A percentile compares a stretch with the other conserved stretches of the same genome.
Conservation (phyloP, 495 filamentous ascomycete genomes). For the Tuber magnatum region DNA sequence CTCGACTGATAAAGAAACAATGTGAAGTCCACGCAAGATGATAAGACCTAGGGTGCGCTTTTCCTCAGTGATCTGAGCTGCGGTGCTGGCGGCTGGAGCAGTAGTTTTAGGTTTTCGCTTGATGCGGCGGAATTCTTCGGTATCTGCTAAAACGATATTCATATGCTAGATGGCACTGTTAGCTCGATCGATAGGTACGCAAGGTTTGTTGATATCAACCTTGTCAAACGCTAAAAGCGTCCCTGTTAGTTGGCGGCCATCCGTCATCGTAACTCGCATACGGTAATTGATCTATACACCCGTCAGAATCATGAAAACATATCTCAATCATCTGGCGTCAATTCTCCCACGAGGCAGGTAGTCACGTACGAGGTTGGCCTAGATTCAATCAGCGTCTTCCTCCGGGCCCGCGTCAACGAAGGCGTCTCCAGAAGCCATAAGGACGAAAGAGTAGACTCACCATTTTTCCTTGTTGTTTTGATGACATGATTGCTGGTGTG, state of each 20-base stretch:
- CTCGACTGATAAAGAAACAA: conserved; percentile 90
- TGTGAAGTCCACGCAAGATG: conserved; percentile 87
- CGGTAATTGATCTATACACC: conserved; percentile 85
- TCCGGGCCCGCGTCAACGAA: conserved; percentile 34
- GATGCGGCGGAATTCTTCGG: conserved; percentile 94
- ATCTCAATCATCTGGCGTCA: not conserved
- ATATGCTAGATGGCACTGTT: conserved; percentile 61
- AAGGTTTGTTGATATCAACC: conserved; percentile 47
- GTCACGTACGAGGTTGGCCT: conserved; percentile 91
- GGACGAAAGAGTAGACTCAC: conserved; percentile 53
- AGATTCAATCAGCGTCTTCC: conserved; percentile 57
- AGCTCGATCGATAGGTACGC: conserved; percentile 4
- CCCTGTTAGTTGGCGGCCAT: conserved; percentile 92
- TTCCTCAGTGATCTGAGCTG: conserved; percentile 68
- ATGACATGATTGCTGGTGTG: conserved; percentile 54
- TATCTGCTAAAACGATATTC: conserved; percentile 98
- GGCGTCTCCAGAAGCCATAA: conserved; percentile 25
- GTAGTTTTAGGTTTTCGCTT: conserved; percentile 81
- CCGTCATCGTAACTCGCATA: conserved; percentile 92
- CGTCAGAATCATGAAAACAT: conserved; percentile 18
- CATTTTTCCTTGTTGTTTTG: conserved; percentile 97
- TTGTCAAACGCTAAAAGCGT: conserved; percentile 98
- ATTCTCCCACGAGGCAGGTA: conserved; percentile 28
- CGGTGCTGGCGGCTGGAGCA: conserved; percentile 57
- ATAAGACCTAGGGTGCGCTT: conserved; percentile 92